Base-by-base conservation (phyloP, 148 eudicot genomes). In the Camellia granthamiana region DNA sequence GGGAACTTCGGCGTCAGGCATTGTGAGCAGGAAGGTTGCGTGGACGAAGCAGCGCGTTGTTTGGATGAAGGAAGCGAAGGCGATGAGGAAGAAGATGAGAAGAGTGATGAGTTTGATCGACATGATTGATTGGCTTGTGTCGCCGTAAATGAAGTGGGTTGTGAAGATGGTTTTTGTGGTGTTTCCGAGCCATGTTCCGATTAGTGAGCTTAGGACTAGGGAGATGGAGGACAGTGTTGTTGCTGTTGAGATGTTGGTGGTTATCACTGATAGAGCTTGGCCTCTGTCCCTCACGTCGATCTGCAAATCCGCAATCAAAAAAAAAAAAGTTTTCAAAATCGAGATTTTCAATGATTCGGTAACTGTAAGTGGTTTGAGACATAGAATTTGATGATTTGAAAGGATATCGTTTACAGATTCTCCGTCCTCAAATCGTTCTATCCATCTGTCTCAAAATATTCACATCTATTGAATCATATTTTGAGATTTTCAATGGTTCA, bases 101-200 rank as follows among this genome's bases (percentile, higher is more conserved):
- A 91, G 80, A 23, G 80, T 81, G 47, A 85, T 88, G 89, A 86
- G 84, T 77, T 93, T 90, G 79, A 91, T 79, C 23, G 89, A 86
- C 80, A 91, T 78, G 74, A 90, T 88, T 4, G 88, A 70, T 44
- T 83, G 81, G 43, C 88, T 90, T 6, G 87, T 90, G 87, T 88
- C 86, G 0, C 94, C 92, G 23, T 89, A 91, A 11, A 89, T 87
- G 12, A 92, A 56, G 3, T 77, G 58, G 74, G 90, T 87, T 46
- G 81, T 75, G 30, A 82, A 58, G 23, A 80, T 4, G 66, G 11
- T 86, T 8, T 88, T 70, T 14, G 86, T 52, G 7, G 88, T 18
- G 81, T 74, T 86, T 68, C 90, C 93, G 2, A 92, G 63, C 92
- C 92, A 91, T 42, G 97, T 86, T 38, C 93, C 98, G 2, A 92